A percentile compares a stretch with the other conserved stretches of the same genome.
These are phyloP conservation scores for Salix udensis DNA, from an alignment of 345 rosid species.

Conservation along the genomic window DNA sequence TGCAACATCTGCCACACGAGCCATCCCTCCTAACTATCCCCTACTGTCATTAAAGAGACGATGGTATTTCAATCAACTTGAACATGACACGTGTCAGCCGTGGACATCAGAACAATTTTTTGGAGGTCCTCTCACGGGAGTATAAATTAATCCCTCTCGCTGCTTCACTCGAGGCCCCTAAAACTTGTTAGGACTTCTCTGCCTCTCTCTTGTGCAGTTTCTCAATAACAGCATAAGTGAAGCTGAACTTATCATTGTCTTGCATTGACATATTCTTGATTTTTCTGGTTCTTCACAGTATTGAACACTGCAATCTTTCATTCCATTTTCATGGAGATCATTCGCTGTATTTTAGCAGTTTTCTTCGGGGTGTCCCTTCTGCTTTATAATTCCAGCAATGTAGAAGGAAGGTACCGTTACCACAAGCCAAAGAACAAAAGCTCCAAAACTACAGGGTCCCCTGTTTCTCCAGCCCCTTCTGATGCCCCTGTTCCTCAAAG, in stretches of 20 bases:
- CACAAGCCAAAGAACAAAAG: constrained; percentile 44
- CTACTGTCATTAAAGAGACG: not conserved
- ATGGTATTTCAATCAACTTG: constrained; percentile 26
- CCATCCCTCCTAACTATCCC: constrained; percentile 5
- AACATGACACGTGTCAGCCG: constrained; percentile 42
- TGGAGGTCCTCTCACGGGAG: constrained; percentile 6
- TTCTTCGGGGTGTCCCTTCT: constrained; percentile 17
- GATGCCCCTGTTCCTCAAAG: constrained; percentile 18
- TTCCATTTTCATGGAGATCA: constrained; percentile 25
- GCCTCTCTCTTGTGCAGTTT: not conserved
- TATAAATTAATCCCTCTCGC: constrained; percentile 30
- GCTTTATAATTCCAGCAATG: constrained; percentile 39
- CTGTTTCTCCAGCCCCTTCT: constrained; percentile 27
- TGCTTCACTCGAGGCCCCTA: not conserved
- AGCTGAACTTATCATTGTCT: not conserved
- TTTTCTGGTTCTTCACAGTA: not conserved
- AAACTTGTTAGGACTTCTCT: not conserved
- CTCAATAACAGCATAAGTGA: not conserved
- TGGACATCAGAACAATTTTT: constrained; percentile 5
- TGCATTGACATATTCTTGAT: not conserved
- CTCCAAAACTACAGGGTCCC: constrained; percentile 23
- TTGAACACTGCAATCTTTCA: not conserved
- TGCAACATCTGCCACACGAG: constrained; percentile 13
- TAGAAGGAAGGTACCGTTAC: constrained; percentile 54
- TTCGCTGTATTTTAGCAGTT: constrained; percentile 20